These are phyloP conservation scores for Fusarium nanum DNA, from an alignment of 2,329 filamentous ascomycete species.

Conservation along the genomic window DNA sequence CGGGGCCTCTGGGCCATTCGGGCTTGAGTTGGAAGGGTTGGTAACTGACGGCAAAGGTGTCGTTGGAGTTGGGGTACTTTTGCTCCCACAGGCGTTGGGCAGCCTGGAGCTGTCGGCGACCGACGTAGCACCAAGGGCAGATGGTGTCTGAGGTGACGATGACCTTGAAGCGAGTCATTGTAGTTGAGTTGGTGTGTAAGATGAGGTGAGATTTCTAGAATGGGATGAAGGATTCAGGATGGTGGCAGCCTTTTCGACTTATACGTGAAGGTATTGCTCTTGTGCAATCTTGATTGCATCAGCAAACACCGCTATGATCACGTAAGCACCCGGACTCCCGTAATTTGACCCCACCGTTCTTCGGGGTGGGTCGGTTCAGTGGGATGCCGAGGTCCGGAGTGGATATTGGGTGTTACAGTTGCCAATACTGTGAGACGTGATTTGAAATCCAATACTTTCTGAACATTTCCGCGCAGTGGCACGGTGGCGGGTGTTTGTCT, in stretches of 20 bases:
- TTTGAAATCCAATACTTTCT: constrained; percentile 10
- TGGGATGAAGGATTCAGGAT: not conserved
- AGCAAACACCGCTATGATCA: constrained; percentile 20
- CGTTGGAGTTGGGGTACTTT: constrained; percentile 58
- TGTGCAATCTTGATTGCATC: constrained; percentile 27
- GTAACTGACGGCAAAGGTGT: constrained; percentile 68
- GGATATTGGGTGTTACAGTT: constrained; percentile 2
- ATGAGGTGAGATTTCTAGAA: not conserved
- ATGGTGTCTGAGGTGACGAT: constrained; percentile 62
- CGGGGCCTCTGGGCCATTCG: constrained; percentile 47
- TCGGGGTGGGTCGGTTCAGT: constrained; percentile 15
- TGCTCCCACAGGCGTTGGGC: constrained; percentile 58
- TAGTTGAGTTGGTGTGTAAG: constrained; percentile 21
- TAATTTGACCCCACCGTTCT: constrained; percentile 9
- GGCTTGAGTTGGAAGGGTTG: constrained; percentile 60
- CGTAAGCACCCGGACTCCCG: constrained; percentile 25
- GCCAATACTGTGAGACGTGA: constrained; percentile 8
- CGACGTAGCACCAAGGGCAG: constrained; percentile 66
- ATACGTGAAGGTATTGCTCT: constrained; percentile 13
- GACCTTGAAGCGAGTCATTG: constrained; percentile 69
- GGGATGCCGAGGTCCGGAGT: constrained; percentile 37
- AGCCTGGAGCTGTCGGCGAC: constrained; percentile 58
- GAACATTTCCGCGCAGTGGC: not conserved
- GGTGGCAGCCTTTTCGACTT: constrained; percentile 8
- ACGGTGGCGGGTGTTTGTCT: not conserved